Base-by-base conservation (phyloP, 176 grass and related monocot species). In the Aegilops umbellulata region DNA sequence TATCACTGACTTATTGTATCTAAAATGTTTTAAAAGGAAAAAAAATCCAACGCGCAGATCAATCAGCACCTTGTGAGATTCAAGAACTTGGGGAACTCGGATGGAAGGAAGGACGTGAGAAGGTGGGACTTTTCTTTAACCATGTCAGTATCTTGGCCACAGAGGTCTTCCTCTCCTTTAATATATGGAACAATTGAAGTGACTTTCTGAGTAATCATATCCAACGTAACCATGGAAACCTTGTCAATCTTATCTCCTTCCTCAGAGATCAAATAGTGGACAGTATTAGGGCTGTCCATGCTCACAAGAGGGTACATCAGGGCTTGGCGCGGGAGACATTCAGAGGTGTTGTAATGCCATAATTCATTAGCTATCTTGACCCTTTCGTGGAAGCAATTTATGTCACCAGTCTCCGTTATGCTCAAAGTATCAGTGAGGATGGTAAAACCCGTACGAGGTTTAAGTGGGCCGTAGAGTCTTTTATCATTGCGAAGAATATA, bases 111-210 rank as follows among this genome's bases (percentile, higher is more conserved):
- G 2, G 65, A 34, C 65, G 0, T 2, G 29, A 68, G 65, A 68
- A 68, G 65, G 15, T 34, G 65, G 0, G 27, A 32, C 16, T 68
- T 68, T 34, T 31, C 65, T 19, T 2, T 34, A 4, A 34, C 27
- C 65, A 68, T 68, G 65, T 68, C 65, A 4, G 29, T 30, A 34
- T 68, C 65, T 34, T 68, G 7, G 29, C 65, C 65, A 68, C 3
- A 17, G 7, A 31, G 65, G 29, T 68, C 65, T 68, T 68, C 65
- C 65, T 68, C 65, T 68, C 65, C 65, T 34, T 68, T 34, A 68
- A 68, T 34, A 68, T 68, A 68, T 20, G 65, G 30, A 34, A 34
- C 16, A 34, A 34, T 10, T 68, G 65, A 68, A 31, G 2, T 20
- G 7, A 68, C 3, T 68, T 31, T 68, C 7, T 32, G 0, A 7